Base-by-base conservation (phyloP, 163 green algal species). In the Trebouxiophyceae sp. region DNA sequence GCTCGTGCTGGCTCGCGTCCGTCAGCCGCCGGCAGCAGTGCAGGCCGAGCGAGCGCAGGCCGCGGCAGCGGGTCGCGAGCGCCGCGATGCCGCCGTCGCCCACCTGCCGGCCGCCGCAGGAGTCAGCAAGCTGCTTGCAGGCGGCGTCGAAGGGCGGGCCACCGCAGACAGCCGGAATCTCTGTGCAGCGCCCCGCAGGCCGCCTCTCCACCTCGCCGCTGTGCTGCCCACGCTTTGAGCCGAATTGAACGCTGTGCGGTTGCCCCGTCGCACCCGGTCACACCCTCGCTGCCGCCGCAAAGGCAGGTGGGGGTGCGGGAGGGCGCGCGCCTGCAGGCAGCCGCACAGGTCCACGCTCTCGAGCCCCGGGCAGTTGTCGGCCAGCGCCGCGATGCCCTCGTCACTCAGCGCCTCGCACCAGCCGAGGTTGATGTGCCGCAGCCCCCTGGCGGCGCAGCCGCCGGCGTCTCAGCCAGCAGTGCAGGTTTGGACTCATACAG, bases 1-100 rank as follows among this genome's bases (percentile, higher is more conserved):
- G 5, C 2, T 26, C 54, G 12, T 30, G 26, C 64, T 60, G 47
- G 26, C 33, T 30, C 7, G 33, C 26, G 27, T 70, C 64, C 5
- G 64, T 70, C 54, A 70, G 54, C 6, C 34, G 20, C 5, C 64
- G 54, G 55, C 64, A 70, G 64, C 64, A 70, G 64, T 70, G 54
- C 54, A 70, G 64, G 5, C 54, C 39, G 23, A 70, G 64, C 1
- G 54, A 45, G 5, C 20, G 54, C n/a, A 68, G 62, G 4, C 29
- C 5, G 29, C 26, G 33, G 62, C 62, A 68, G 1, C 4, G 22
- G 1, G 8, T 19, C 16, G 62, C 62, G 23, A 68, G 6, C n/a
- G 62, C 62, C 19, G 39, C 50, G n/a, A 68, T 8, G 19, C 31
- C 62, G n/a, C n/a, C 32, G 34, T 68, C 33, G 20, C 47, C 26